Evolutionary conservation across 306 rosid species (phyloP).

Genomic region (Begonia fuchsioides): DNA sequence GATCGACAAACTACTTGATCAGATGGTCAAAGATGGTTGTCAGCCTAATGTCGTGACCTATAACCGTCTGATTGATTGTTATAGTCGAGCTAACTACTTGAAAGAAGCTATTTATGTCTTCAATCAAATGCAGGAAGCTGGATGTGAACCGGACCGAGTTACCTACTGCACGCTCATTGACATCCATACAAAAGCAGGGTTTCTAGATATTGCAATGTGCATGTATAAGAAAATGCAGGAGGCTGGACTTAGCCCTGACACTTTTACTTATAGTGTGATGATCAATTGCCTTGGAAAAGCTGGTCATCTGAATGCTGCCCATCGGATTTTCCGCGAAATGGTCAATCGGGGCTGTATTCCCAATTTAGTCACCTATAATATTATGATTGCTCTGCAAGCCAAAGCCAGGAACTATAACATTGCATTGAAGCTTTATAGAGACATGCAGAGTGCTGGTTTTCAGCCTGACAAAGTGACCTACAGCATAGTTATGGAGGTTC

Average conservation of each 20-base stretch:
- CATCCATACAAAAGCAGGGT: constrained; percentile 92
- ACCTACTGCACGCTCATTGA: constrained; percentile 92
- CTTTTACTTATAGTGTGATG: constrained; percentile 91
- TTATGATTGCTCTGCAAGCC: constrained; percentile 91
- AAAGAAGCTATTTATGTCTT: constrained; percentile 66
- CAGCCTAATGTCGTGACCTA: constrained; percentile 85
- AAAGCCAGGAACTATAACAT: constrained; percentile 79
- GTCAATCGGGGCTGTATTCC: constrained; percentile 79
- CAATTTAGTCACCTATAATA: constrained; percentile 81
- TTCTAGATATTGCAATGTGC: constrained; percentile 65
- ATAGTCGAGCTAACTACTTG: constrained; percentile 88
- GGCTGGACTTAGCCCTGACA: constrained; percentile 83
- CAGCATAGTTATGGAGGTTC: constrained; percentile 95
- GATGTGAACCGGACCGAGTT: constrained; percentile 83
- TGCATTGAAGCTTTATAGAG: constrained; percentile 63
- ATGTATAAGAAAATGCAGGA: constrained; percentile 81
- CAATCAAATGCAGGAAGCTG: constrained; percentile 62
- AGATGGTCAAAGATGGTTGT: constrained; percentile 86
- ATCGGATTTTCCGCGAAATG: constrained; percentile 74
- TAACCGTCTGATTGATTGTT: constrained; percentile 80
- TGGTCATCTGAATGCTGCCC: constrained; percentile 72
- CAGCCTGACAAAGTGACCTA: constrained; percentile 85
- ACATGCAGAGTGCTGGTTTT: constrained; percentile 77
- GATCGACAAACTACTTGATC: constrained; percentile 49
- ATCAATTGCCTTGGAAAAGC: constrained; percentile 94